Base-by-base conservation (phyloP, 2,329 filamentous ascomycete species). In the Fulvia fulva region DNA sequence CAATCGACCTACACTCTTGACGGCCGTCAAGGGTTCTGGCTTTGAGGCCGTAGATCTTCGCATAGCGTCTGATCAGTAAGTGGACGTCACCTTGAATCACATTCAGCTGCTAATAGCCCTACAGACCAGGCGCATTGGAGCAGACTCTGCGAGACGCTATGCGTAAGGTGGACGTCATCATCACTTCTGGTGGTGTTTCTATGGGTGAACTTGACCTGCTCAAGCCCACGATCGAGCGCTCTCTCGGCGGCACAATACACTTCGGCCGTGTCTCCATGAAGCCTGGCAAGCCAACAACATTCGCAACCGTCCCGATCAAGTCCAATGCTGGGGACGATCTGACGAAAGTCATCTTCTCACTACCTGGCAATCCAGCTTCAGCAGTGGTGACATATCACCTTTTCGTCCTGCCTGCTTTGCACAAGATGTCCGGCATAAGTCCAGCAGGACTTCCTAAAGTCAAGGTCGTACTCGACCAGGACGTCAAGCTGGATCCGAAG, bases 231-330 rank as follows among this genome's bases (percentile, higher is more conserved):
- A 90, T 99, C 67, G 94, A 97, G 77, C 87, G 93, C 44, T 81
- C 86, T 1, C 83, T 99, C 0, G 91, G 91, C 57, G 94, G 94
- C 7, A 94, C 87, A 0, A 96, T 99, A 65, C 94, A 97, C 74
- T 99, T 99, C 67, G 94, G 94, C 23, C 88, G 94, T 2, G 94
- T 99, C 2, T 84, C 88, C 55, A 97, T 99, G 94, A 99, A 99
- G 78, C 94, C 94, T 0, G 94, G 94, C 4, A 99, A 97, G 75
- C 94, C 94, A 1, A 97, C 92, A 0, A 99, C 94, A 0, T 99
- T 99, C 73, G 94, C 94, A 2, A 97, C 91, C 0, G 83, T 97
- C 0, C 87, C 90, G 0, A 78, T 83, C 69, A 87, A 87, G 63
- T 52, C 63, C 56, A 70, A 72, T 49, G 59, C 67, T 14, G 84